A percentile compares a stretch with the other conserved stretches of the same genome.
Conservation (phyloP, 2,329 filamentous ascomycete species). For the Alternaria incomplexa region DNA sequence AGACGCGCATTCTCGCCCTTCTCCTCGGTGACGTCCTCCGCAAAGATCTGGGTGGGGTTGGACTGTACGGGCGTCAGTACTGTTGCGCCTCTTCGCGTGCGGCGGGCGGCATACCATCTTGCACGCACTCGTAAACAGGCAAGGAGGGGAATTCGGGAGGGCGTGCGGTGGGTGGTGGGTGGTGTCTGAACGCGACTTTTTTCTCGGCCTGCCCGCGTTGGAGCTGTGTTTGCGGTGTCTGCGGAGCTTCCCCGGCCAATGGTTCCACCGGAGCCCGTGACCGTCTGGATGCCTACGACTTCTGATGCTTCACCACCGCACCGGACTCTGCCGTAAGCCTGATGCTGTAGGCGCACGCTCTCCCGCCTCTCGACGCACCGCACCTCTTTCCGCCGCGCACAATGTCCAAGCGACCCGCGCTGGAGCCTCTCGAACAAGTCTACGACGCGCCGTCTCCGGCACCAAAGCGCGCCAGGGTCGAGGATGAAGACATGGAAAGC, state of each 20-base stretch:
- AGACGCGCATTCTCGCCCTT: constrained; percentile 99
- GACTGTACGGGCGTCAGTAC: constrained; percentile 38
- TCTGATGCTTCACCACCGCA: constrained; percentile 2
- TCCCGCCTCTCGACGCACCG: background rate
- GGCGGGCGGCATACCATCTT: constrained; percentile 38
- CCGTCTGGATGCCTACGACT: constrained; percentile 29
- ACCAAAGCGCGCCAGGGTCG: constrained; percentile 55
- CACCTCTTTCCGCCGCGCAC: constrained; percentile 1
- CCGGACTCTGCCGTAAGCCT: background rate
- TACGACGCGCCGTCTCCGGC: constrained; percentile 53
- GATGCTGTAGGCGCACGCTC: background rate
- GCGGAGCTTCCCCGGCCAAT: constrained; percentile 25
- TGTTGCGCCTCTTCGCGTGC: background rate
- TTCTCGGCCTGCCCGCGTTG: constrained; percentile 37
- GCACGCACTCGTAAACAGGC: constrained; percentile 24
- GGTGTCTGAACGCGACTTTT: constrained; percentile 45
- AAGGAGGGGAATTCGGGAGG: constrained; percentile 41
- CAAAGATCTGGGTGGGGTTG: constrained; percentile 97
- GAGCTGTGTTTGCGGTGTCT: constrained; percentile 36
- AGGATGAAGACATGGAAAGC: constrained; percentile 50
- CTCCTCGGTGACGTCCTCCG: constrained; percentile 94
- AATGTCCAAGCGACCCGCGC: constrained; percentile 57
- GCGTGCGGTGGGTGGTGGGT: constrained; percentile 33
- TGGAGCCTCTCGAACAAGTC: constrained; percentile 53
- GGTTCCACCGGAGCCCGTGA: constrained; percentile 22